Base-by-base conservation (phyloP, 108 stramenopile species). In the Nannochloropsis oceanica region DNA sequence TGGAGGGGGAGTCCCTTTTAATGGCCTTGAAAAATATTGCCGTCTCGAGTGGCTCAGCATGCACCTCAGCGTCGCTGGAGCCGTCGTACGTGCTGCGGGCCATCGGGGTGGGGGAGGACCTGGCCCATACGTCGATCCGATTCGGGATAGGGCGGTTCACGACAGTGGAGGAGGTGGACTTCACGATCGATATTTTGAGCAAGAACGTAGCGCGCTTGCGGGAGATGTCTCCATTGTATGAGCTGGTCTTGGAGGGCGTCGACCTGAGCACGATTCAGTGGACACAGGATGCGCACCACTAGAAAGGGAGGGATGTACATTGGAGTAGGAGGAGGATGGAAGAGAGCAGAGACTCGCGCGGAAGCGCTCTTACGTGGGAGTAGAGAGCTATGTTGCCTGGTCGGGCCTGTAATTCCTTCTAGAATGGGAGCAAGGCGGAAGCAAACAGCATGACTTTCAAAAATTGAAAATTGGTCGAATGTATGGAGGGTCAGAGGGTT, bases 201-300 rank as follows among this genome's bases (percentile, higher is more conserved):
- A 88, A 92, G 87, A 97, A 99, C 88, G 99, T 99, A 11, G 89
- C 81, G 13, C 93, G 99, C 42, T 89, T 98, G 83, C 94, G 97
- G 26, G 97, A 98, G 84, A 99, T 98, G 99, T 93, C 93, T 79
- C 99, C 99, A 2, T 92, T 99, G 80, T 99, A 97, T 97, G 99
- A 99, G 90, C 96, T 99, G 96, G 97, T 98, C 22, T 97, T 98
- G 89, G 99, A 99, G 90, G 99, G 99, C 42, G 95, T 99, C 84
- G 99, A 99, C 87, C 92, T 99, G 83, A 97, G 95, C 87, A 87
- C 90, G 43, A 99, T 99, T 88, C 93, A 99, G 91, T 99, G 99
- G 99, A 93, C 93, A 24, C 97, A 99, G 89, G 99, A 99, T 25
- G 89, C 90, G 14, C 88, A 89, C 81, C 59, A 73, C 10, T 73